phyloP scores from a whole-genome alignment of 805 yeast genomes.

The Scheffersomyces amazonensis region DNA sequence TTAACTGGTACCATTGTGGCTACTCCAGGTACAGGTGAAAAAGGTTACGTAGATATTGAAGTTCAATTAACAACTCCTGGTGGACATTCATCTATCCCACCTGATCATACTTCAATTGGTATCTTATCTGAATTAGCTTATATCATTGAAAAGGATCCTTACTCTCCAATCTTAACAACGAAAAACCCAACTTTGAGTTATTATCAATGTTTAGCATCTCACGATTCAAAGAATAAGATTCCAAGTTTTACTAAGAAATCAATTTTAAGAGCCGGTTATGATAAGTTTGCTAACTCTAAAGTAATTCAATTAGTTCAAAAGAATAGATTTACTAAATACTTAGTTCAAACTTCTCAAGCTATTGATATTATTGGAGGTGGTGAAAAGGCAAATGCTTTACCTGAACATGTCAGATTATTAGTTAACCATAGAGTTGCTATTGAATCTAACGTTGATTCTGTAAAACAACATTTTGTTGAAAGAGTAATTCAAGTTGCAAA shows the following conservation, averaged over 20 bases:
- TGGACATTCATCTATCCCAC: conserved; percentile 78
- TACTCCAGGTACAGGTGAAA: conserved; percentile 46
- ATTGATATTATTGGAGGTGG: conserved; percentile 37
- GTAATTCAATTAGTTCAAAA: conserved; percentile 19
- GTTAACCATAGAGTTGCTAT: conserved; percentile 36
- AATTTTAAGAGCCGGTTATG: conserved; percentile 34
- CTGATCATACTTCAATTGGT: conserved; percentile 78
- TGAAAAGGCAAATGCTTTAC: conserved; percentile 40
- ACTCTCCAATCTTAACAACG: conserved; percentile 40
- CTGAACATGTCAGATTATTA: conserved; percentile 29
- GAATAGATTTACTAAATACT: conserved; percentile 21
- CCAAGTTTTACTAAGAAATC: conserved; percentile 24
- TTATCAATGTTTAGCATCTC: conserved; percentile 63
- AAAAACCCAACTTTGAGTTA: conserved; percentile 59
- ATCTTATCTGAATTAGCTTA: conserved; percentile 58
- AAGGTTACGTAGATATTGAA: conserved; percentile 44
- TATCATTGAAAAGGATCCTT: conserved; percentile 58
- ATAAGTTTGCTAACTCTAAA: conserved; percentile 29
- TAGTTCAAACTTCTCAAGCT: conserved; percentile 37
- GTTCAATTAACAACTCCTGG: conserved; percentile 61
- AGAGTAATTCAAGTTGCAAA: conserved; percentile 26
- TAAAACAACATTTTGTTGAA: conserved; percentile 17
- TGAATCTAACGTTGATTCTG: conserved; percentile 22
- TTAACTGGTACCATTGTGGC: conserved; percentile 56
- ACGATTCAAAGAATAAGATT: conserved; percentile 23